These are phyloP conservation scores for Fusarium haematococcum DNA, from an alignment of 2,329 filamentous ascomycete species.

Conservation along the genomic window DNA sequence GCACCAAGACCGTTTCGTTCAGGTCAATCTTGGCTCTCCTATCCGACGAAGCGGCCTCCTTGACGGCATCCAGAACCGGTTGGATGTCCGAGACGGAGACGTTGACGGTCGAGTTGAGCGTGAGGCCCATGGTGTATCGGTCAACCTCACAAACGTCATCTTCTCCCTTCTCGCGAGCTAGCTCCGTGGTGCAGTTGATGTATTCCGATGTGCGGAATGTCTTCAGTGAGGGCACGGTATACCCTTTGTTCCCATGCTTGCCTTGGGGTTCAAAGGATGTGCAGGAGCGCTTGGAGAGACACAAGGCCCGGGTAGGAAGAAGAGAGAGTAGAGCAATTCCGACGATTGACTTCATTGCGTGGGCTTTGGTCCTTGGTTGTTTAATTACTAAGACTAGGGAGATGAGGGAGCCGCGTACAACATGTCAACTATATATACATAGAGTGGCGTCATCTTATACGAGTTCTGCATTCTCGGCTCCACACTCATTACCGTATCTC, in stretches of 20 bases:
- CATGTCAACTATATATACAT: neutral
- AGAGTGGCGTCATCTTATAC: neutral
- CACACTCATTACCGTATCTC: neutral
- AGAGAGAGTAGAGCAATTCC: neutral
- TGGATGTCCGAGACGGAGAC: neutral
- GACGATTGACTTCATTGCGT: neutral
- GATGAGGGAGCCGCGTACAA: neutral
- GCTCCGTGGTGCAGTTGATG: neutral
- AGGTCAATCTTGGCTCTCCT: neutral
- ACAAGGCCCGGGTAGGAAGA: neutral
- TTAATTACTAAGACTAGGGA: neutral
- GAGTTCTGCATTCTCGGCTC: neutral
- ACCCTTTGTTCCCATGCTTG: neutral
- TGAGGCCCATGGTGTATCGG: neutral
- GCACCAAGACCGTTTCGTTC: neutral
- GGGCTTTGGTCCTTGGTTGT: neutral
- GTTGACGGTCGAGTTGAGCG: constrained; percentile 1
- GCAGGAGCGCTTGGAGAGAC: neutral
- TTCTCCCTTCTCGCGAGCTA: neutral
- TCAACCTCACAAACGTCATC: neutral
- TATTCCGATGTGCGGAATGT: neutral
- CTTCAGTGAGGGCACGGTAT: neutral
- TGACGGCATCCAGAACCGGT: neutral
- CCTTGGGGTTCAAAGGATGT: neutral
- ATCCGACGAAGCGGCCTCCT: neutral